These are phyloP conservation scores for Cymbopogon citratus DNA, from an alignment of 176 grass and related monocot species.

Conservation along the genomic window DNA sequence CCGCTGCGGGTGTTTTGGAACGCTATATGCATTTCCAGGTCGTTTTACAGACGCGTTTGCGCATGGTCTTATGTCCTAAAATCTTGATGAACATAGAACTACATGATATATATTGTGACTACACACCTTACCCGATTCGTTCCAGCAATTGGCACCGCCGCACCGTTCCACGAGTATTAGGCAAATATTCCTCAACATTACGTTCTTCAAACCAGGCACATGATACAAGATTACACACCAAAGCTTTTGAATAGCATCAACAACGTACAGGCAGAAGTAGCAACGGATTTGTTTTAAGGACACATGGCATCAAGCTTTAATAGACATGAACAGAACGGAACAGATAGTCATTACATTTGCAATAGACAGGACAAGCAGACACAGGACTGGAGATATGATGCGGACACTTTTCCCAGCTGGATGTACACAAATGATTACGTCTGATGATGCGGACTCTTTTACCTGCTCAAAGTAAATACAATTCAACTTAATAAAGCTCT, in stretches of 20 bases:
- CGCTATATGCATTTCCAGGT: too few relatives aligned
- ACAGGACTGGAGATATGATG: background rate
- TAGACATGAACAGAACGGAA: background rate
- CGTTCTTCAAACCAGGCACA: background rate
- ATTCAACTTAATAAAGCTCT: background rate
- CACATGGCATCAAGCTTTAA: background rate
- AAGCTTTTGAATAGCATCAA: background rate
- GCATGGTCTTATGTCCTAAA: background rate
- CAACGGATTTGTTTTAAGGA: background rate
- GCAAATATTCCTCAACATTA: background rate
- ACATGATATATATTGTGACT: background rate
- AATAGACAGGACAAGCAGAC: background rate
- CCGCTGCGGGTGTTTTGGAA: too few relatives aligned
- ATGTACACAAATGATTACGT: background rate
- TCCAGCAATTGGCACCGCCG: background rate
- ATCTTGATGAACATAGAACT: slow-evolving; percentile 9
- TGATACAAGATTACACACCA: background rate
- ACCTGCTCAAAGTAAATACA: background rate
- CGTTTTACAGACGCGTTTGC: too few relatives aligned
- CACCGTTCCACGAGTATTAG: background rate
- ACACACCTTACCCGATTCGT: background rate
- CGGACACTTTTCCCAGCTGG: background rate
- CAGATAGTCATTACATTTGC: background rate
- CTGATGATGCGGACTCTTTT: too few relatives aligned
- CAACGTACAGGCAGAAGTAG: background rate